phyloP scores from a whole-genome alignment of 176 grass and related monocot genomes.

The Alloteropsis semialata region DNA sequence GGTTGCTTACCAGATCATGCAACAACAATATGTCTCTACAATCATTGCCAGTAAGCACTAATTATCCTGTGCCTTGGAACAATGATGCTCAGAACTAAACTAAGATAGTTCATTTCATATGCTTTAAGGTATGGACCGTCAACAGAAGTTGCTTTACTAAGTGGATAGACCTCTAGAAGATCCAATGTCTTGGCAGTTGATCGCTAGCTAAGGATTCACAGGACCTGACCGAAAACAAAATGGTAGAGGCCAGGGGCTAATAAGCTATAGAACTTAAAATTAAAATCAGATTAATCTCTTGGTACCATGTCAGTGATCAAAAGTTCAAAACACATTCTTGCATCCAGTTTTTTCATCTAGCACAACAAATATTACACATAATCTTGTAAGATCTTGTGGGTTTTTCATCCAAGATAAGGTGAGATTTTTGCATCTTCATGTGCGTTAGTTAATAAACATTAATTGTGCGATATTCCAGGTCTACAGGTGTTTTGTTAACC shows the following conservation, averaged over 20 bases:
- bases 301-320: background rate
- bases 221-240: background rate
- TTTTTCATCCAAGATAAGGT: background rate
- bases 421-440: background rate
- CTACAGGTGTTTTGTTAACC: background rate
- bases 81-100: background rate
- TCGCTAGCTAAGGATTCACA: constrained; percentile 5
- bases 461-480: background rate
- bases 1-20: background rate
- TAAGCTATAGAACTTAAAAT: background rate
- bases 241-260: background rate
- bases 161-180: background rate
- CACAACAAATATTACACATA: background rate
- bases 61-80: background rate
- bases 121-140: background rate
- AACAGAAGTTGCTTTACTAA: background rate
- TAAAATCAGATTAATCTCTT: background rate
- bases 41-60: background rate
- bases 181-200: background rate
- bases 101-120: background rate
- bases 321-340: background rate
- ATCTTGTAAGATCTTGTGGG: background rate
- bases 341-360: background rate
- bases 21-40: background rate
- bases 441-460: background rate